A percentile compares a stretch with the other conserved stretches of the same genome.
phyloP scores from a whole-genome alignment of 176 grass and related monocot genomes.

The Avena atlantica region DNA sequence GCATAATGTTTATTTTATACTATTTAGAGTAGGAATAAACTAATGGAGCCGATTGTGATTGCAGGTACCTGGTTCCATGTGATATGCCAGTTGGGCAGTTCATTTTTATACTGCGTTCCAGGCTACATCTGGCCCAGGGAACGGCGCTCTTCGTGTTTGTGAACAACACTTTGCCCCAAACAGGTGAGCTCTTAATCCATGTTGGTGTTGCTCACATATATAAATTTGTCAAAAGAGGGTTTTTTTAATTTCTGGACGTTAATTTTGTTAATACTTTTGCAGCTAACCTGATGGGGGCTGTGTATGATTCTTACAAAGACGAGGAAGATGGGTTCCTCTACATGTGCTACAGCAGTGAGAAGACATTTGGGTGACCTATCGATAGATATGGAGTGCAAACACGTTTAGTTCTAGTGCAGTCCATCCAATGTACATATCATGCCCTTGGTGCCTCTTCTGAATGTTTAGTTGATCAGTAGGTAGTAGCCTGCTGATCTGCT shows the following conservation, averaged over 20 bases:
- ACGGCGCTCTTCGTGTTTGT: slow-evolving; percentile 88
- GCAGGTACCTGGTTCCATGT: slow-evolving; percentile 43
- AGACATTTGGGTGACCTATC: slow-evolving; percentile 73
- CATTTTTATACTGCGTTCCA: slow-evolving; percentile 69
- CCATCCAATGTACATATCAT: background rate
- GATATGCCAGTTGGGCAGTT: slow-evolving; percentile 73
- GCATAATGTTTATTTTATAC: background rate
- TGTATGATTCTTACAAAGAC: slow-evolving; percentile 75
- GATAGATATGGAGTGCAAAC: background rate
- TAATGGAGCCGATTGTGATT: background rate
- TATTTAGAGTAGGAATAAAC: too few species aligned
- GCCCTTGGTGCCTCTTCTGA: background rate
- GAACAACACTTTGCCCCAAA: slow-evolving; percentile 78
- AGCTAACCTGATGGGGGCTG: slow-evolving; percentile 57
- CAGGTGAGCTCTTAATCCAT: slow-evolving; percentile 42
- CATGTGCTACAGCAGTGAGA: slow-evolving; percentile 90
- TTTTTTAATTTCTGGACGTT: background rate
- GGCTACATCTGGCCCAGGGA: slow-evolving; percentile 62
- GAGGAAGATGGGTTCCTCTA: slow-evolving; percentile 83
- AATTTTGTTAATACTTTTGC: background rate
- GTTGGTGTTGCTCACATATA: background rate
- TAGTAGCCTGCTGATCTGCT: background rate
- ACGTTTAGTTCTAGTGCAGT: background rate
- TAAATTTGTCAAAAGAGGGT: background rate
- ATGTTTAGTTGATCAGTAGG: background rate